Evolutionary conservation across 2,329 filamentous ascomycete species (phyloP), one percentile per base, ranked within the genome.

Genomic region (Onygenales sp.): DNA sequence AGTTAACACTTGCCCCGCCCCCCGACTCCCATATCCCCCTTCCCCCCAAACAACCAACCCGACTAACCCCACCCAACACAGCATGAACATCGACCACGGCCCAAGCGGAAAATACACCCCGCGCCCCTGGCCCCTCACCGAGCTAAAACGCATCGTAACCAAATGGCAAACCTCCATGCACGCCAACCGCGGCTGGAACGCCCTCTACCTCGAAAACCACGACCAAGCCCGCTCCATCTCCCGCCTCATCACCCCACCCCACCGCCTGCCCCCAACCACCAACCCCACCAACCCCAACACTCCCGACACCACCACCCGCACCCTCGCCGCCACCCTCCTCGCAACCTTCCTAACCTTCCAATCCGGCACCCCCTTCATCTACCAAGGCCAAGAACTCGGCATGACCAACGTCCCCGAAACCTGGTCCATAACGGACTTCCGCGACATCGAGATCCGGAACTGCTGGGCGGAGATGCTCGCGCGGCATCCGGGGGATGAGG

Each of bases 371-470:
- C 73, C 82, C 0, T 86, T 84, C 61, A 69, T 86, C n/a, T 86
- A 85, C 62, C 83, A 86, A 64, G 84, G 84, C 10, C 82, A 87
- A 63, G 84, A 87, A 66, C 73, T 86, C 36, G 84, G 82, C 14
- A 85, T 85, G 79, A 72, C 76, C 36, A 86, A 86, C 60, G 74
- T 84, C 17, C 83, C 84, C 2, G 67, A 68, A 8, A 72, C 76
- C 4, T 86, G 84, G 81, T 69, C 70, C 1, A 80, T 86, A 51
- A 65, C 80, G 3, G 80, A 86, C 59, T 90, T 87, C 69, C 81
- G 83, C 64, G 86, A 89, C 57, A 75, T 88, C 31, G 80, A 83
- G 52, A 76, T 75, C 14, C 67, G 76, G 37, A 83, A 82, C 58
- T 81, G 79, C 62, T 82, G 75, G 76, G 73, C 73, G 34, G 34